Evolutionary conservation across 1,284 basidiomycete genomes (phyloP).

Genomic region (Microbotryum saponariae): DNA sequence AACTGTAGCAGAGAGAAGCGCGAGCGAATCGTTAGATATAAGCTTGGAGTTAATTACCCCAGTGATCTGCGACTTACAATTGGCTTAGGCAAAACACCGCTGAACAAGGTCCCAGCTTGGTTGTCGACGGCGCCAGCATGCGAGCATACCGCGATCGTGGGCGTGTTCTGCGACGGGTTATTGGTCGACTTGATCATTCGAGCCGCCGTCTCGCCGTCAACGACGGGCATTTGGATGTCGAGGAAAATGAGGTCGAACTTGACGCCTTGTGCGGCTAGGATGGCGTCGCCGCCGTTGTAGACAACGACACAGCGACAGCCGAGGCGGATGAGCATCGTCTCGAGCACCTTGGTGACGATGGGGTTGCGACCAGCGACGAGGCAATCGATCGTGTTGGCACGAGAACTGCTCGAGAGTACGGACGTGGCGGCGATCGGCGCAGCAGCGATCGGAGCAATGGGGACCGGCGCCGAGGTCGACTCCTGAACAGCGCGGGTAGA

Average conservation of each 20-base stretch:
- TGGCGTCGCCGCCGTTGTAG: constrained; percentile 90
- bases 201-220: constrained; percentile 85
- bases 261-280: constrained; percentile 88
- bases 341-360: constrained; percentile 85
- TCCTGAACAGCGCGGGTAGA: constrained; percentile 21
- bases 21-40: neutral
- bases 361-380: constrained; percentile 96
- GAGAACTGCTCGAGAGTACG: neutral
- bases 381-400: constrained; percentile 59
- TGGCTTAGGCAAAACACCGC: constrained; percentile 59
- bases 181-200: constrained; percentile 91
- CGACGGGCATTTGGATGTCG: constrained; percentile 46
- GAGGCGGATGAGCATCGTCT: constrained; percentile 80
- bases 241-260: constrained; percentile 49
- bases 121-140: constrained; percentile 34
- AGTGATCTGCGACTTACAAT: constrained; percentile 4
- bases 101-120: constrained; percentile 64
- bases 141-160: constrained; percentile 71
- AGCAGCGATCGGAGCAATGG: constrained; percentile 6
- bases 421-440: neutral
- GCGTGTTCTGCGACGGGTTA: constrained; percentile 77
- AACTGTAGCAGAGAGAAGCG: constrained; percentile 4
- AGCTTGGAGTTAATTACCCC: neutral
- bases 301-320: constrained; percentile 92
- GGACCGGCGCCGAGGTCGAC: constrained; percentile 24